Percentiles rank a stretch among this genome's conserved stretches.
Conservation (phyloP, 2,329 filamentous ascomycete species). For the Emmonsiellopsis sp. region DNA sequence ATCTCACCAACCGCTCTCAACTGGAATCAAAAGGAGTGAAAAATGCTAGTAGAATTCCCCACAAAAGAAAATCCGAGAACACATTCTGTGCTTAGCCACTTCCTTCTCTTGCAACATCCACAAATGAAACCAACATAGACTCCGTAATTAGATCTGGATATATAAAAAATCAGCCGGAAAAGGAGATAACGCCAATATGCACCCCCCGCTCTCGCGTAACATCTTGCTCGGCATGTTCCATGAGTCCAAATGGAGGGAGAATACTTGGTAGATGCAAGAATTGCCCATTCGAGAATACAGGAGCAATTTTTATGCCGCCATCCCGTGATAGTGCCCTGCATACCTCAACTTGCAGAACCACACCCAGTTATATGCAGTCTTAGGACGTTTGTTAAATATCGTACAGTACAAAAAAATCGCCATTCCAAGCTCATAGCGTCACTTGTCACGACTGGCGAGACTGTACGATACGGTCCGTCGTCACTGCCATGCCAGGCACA, state of each 20-base stretch:
- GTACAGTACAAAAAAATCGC: not conserved
- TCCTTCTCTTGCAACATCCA: not conserved
- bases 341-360: no score
- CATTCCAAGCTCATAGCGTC: no score
- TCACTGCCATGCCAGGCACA: constrained; percentile 7
- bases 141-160: not conserved
- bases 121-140: no score
- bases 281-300: no score
- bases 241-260: not conserved
- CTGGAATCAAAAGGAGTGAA: no score
- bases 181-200: not conserved
- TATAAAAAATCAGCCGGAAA: not conserved
- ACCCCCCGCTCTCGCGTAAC: not conserved
- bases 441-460: constrained; percentile 1
- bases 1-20: no score
- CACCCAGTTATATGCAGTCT: not conserved
- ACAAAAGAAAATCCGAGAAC: no score
- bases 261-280: not conserved
- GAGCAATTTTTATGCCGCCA: no score
- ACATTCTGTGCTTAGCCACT: not conserved
- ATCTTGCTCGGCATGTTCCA: not conserved
- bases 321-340: no score
- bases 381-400: no score
- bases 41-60: no score
- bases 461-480: constrained; percentile 3